Evolutionary conservation across 495 filamentous ascomycete genomes (phyloP).

Genomic region (Aspergillus kassunensis): DNA sequence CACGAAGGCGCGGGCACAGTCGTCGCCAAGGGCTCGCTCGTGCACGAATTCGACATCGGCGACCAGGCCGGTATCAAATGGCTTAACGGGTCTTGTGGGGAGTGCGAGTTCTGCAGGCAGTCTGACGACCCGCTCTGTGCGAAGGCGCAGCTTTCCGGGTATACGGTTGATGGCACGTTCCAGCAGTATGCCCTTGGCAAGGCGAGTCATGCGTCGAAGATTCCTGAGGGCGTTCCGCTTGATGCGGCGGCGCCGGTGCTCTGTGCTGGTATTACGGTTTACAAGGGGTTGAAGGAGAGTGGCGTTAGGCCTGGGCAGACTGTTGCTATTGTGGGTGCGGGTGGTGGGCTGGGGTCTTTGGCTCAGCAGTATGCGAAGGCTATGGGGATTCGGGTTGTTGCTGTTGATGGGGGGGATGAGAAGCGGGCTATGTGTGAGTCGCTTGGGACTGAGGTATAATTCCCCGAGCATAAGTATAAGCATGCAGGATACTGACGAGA

Average conservation of each 20-base stretch:
- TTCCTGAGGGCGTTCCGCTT: slow-evolving; percentile 4
- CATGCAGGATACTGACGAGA: background rate
- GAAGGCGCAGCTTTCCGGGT: slow-evolving; percentile 6
- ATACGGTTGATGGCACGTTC: slow-evolving; percentile 19
- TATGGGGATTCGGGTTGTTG: slow-evolving; percentile 77
- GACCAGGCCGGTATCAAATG: slow-evolving; percentile 86
- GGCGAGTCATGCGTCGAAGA: slow-evolving; percentile 8
- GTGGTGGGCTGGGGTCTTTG: slow-evolving; percentile 78
- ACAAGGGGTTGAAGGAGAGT: slow-evolving; percentile 16
- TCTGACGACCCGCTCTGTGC: slow-evolving; percentile 11
- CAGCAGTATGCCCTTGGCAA: slow-evolving; percentile 17
- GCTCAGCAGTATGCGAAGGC: slow-evolving; percentile 83
- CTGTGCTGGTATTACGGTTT: slow-evolving; percentile 15
- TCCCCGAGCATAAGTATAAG: background rate
- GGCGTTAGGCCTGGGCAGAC: slow-evolving; percentile 10
- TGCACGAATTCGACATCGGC: slow-evolving; percentile 69
- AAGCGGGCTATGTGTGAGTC: slow-evolving; percentile 63
- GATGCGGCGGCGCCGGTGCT: slow-evolving; percentile 14
- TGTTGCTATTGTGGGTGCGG: slow-evolving; percentile 73
- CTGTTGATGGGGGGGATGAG: slow-evolving; percentile 76
- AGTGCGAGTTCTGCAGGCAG: slow-evolving; percentile 12
- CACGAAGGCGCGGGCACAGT: slow-evolving; percentile 89
- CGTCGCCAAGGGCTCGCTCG: slow-evolving; percentile 71
- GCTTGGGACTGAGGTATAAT: slow-evolving; percentile 55
- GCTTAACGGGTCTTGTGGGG: slow-evolving; percentile 78